Base-by-base conservation (phyloP, 202 grass and related monocot genomes). In the Schoenoplectus tabernaemontani region DNA sequence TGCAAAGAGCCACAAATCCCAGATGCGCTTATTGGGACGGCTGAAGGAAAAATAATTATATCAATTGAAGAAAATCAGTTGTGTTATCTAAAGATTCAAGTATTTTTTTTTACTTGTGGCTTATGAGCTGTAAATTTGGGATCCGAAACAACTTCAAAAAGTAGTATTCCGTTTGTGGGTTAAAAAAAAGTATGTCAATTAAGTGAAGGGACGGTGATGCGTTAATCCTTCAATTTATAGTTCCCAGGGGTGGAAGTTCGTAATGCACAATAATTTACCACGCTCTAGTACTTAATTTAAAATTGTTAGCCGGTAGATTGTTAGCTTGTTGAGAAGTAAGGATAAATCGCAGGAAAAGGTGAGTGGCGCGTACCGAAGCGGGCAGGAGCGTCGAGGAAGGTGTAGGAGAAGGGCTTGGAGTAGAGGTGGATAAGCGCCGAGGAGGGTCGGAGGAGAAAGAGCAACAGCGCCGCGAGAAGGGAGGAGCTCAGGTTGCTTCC, bases 1-100 rank as follows among this genome's bases (percentile, higher is more conserved):
- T 82, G 86, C 37, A 96, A 85, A 17, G 93, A 87, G 20, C 89
- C 93, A 42, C 89, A 96, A 77, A 96, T 85, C 70, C 86, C 89
- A 82, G 87, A 85, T 13, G 44, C 69, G 54, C 75, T 33, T 44
- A 96, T 84, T 9, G 76, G 93, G 38, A 87, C 87, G 53, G 87
- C 93, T 92, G 72, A 48, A 15, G 15, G 38, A 77, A 61, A 19
- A 24, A 57, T 28, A 39, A 41, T 17, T 54, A 62, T 76, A 83
- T 33, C 36, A 26, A 71, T 41, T 24, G 32, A 38, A 43, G 9
- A 68, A 22, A 50, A 47, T 23, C 37, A 11, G 33, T 11, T 44
- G 19, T 15, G 3, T 24, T 24, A 69, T 69, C 38, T 13, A 13
- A 22, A 26, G 9, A 24, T 24, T 43, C 22, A n/a, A 68, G 64